These are phyloP conservation scores for Trichoderma koningiopsis DNA, from an alignment of 2,329 filamentous ascomycete species.

Conservation along the genomic window DNA sequence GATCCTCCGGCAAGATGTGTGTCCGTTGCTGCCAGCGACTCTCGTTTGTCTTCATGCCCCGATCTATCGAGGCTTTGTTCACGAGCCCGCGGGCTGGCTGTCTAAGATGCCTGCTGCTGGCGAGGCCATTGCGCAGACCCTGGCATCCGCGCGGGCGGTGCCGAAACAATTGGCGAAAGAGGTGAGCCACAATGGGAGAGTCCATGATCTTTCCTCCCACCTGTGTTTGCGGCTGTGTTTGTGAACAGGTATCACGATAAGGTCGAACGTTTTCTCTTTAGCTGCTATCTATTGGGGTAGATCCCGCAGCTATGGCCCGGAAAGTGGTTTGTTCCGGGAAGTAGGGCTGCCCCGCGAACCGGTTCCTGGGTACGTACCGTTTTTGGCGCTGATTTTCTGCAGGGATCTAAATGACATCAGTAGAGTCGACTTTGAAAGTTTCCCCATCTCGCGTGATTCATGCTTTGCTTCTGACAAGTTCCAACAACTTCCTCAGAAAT, in stretches of 20 bases:
- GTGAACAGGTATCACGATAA: conserved; percentile 13
- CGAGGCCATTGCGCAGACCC: conserved; percentile 33
- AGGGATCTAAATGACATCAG: conserved; percentile 35
- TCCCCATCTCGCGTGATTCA: conserved; percentile 11
- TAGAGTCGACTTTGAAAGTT: conserved; percentile 13
- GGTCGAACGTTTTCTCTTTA: neutral
- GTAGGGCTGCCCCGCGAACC: conserved; percentile 20
- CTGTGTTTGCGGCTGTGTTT: neutral
- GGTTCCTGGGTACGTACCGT: conserved; percentile 21
- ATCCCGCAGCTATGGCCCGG: conserved; percentile 15
- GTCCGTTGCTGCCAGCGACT: conserved; percentile 85
- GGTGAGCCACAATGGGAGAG: conserved; percentile 72
- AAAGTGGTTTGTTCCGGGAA: conserved; percentile 21
- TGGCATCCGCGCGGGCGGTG: conserved; percentile 51
- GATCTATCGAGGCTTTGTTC: conserved; percentile 39
- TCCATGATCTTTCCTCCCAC: conserved; percentile 63
- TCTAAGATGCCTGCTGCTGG: neutral
- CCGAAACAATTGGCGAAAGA: conserved; percentile 84
- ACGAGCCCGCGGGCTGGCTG: conserved; percentile 34
- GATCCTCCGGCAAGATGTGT: conserved; percentile 73
- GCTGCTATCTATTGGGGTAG: neutral
- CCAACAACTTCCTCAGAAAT: neutral
- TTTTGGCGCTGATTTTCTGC: neutral
- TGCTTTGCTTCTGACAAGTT: neutral
- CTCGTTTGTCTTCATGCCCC: conserved; percentile 56